These are phyloP conservation scores for Harrya chromipes DNA, from an alignment of 768 basidiomycete genomes.

Conservation along the genomic window DNA sequence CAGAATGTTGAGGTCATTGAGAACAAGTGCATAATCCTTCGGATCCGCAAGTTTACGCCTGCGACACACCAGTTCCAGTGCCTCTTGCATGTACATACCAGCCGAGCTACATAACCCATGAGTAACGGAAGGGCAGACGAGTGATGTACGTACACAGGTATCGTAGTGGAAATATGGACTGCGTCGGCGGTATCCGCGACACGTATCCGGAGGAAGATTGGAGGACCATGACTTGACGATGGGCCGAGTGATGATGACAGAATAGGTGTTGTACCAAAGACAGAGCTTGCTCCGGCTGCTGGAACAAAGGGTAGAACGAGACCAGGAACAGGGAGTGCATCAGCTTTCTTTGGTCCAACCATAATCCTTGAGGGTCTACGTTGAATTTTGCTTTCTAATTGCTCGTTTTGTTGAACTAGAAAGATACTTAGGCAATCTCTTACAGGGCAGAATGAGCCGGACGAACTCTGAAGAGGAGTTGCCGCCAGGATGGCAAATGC, in stretches of 20 bases:
- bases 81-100: conserved; percentile 97
- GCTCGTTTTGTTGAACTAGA: conserved; percentile 71
- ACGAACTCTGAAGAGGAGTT: conserved; percentile 61
- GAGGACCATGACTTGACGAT: conserved; percentile 70
- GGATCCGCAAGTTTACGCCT: conserved; percentile 64
- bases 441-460: background rate
- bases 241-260: conserved; percentile 69
- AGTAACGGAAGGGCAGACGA: background rate
- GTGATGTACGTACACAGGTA: conserved; percentile 71
- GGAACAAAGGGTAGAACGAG: conserved; percentile 39
- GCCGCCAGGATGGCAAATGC: conserved; percentile 89
- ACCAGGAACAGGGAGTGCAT: conserved; percentile 39
- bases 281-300: conserved; percentile 43
- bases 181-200: conserved; percentile 80
- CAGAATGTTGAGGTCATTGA: conserved; percentile 59
- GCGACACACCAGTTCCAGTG: conserved; percentile 78
- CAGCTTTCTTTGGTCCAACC: conserved; percentile 56
- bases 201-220: conserved; percentile 77
- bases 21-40: conserved; percentile 80
- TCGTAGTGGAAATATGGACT: conserved; percentile 84
- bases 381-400: conserved; percentile 76
- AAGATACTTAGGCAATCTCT: background rate
- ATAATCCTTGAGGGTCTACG: conserved; percentile 70
- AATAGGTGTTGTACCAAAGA: conserved; percentile 48
- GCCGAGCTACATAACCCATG: conserved; percentile 50